Conservation (phyloP, 306 rosid genomes). For the Argentina anserina region DNA sequence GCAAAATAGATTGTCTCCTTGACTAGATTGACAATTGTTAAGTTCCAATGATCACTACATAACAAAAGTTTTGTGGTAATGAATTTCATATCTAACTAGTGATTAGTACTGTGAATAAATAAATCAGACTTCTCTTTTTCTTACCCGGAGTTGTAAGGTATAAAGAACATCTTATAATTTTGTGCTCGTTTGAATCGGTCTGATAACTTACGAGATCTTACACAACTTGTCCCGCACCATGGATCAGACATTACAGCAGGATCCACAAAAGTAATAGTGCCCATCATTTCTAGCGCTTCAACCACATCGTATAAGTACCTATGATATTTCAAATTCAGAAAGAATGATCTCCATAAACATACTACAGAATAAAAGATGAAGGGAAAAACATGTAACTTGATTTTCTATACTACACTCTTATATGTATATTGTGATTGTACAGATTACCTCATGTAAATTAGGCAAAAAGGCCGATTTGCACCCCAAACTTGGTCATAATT, state of each 20-base stretch:
- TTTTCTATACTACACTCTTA: too few species aligned
- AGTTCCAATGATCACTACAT: too few species aligned
- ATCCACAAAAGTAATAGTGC: background rate
- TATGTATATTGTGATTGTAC: too few species aligned
- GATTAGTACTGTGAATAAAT: background rate
- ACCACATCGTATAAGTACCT: background rate
- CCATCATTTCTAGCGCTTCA: background rate
- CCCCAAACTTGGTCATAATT: too few species aligned
- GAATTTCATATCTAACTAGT: background rate
- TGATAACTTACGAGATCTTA: background rate
- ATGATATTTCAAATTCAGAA: background rate
- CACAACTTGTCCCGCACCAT: background rate
- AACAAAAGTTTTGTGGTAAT: background rate
- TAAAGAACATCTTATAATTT: background rate
- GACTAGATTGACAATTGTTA: too few species aligned
- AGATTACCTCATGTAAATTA: too few species aligned
- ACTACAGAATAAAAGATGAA: background rate
- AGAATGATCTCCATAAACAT: background rate
- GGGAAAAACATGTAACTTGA: too few species aligned
- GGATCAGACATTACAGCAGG: background rate
- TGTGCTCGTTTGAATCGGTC: background rate
- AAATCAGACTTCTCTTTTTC: background rate
- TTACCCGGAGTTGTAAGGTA: background rate
- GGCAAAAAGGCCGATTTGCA: too few species aligned
- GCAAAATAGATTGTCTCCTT: background rate